These are phyloP conservation scores for Isabelozyma heimii DNA, from an alignment of 805 yeast genomes.

Conservation along the genomic window DNA sequence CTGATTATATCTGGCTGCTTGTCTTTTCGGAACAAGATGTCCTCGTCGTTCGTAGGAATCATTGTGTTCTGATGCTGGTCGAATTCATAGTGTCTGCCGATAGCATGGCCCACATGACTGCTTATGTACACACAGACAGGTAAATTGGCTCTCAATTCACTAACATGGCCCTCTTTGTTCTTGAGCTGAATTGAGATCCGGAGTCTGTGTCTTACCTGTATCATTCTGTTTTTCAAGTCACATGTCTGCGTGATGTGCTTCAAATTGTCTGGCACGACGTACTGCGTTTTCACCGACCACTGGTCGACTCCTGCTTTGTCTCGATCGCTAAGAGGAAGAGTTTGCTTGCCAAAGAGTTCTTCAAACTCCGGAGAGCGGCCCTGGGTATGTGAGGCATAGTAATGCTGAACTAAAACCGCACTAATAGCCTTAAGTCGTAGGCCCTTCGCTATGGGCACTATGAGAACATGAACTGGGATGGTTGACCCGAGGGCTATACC, in stretches of 20 bases:
- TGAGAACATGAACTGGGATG: conserved; percentile 38
- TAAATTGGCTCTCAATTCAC: conserved; percentile 51
- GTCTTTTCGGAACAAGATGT: conserved; percentile 28
- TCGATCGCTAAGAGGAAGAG: conserved; percentile 16
- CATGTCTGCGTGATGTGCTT: conserved; percentile 44
- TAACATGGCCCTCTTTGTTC: conserved; percentile 49
- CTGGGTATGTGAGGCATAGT: conserved; percentile 28
- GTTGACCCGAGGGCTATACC: conserved; percentile 48
- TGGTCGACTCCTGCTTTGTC: conserved; percentile 28
- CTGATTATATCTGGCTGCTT: conserved; percentile 1
- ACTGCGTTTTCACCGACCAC: conserved; percentile 45
- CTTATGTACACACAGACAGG: conserved; percentile 46
- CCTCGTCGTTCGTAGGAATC: conserved; percentile 18
- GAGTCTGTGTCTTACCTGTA: conserved; percentile 46
- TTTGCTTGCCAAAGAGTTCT: conserved; percentile 25
- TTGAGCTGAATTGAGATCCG: conserved; percentile 42
- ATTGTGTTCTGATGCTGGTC: conserved; percentile 26
- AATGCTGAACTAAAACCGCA: conserved; percentile 29
- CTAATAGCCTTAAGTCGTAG: conserved; percentile 24
- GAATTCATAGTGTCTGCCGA: conserved; percentile 31
- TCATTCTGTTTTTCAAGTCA: conserved; percentile 34
- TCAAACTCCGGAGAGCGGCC: conserved; percentile 43
- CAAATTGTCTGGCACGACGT: conserved; percentile 39
- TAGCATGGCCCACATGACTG: conserved; percentile 34
- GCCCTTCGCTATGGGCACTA: conserved; percentile 49